phyloP scores from a whole-genome alignment of 331 rosid genomes.

The Saraca asoca region DNA sequence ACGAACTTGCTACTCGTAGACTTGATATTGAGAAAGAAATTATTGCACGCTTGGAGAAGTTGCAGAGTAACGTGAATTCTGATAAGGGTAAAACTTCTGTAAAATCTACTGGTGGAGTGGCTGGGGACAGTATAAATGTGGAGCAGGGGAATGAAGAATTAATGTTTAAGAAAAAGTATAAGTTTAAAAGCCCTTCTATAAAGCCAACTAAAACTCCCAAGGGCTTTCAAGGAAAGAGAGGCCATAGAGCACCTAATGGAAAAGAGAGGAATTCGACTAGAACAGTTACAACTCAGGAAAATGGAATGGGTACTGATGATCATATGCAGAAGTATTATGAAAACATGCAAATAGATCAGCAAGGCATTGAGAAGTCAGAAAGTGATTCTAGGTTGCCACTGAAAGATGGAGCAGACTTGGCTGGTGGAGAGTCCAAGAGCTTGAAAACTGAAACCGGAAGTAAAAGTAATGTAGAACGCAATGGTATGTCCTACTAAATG shows the following conservation, averaged over 20 bases:
- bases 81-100: constrained; percentile 42
- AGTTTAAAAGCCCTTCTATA: constrained; percentile 49
- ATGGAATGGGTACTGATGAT: constrained; percentile 37
- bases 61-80: constrained; percentile 52
- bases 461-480: constrained; percentile 32
- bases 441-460: constrained; percentile 32
- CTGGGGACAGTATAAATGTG: constrained; percentile 34
- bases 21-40: constrained; percentile 66
- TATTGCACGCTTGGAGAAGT: constrained; percentile 47
- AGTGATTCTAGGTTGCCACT: constrained; percentile 29
- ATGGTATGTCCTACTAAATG: constrained; percentile 54
- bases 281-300: constrained; percentile 6
- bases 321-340: constrained; percentile 12
- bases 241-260: constrained; percentile 30
- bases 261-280: constrained; percentile 28
- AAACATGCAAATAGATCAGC: constrained; percentile 29
- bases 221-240: constrained; percentile 61
- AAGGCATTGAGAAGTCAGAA: constrained; percentile 10
- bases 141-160: constrained; percentile 40
- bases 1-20: constrained; percentile 38
- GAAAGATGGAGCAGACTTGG: constrained; percentile 26
- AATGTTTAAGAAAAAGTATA: constrained; percentile 54
- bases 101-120: constrained; percentile 31
- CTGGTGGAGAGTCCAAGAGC: constrained; percentile 18
- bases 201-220: constrained; percentile 48